These are phyloP conservation scores for Royoungia palumana DNA, from an alignment of 768 basidiomycete genomes.

Conservation along the genomic window DNA sequence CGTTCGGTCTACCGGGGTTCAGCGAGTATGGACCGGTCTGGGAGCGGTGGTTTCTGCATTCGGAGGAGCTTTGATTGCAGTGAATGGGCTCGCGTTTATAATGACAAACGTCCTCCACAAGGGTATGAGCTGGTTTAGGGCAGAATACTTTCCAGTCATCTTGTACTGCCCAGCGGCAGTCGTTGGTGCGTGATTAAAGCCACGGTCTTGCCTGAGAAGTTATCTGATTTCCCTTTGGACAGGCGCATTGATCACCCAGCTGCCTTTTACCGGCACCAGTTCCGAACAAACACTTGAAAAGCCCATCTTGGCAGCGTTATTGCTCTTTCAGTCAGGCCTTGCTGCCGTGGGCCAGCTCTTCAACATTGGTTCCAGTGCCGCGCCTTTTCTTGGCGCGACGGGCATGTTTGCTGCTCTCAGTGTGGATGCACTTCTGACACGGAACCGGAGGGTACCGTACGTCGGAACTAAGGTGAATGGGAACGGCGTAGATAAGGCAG, in stretches of 20 bases:
- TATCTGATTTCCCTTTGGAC: conserved; percentile 1
- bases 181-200: conserved; percentile 48
- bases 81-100: conserved; percentile 69
- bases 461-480: not conserved
- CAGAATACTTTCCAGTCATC: conserved; percentile 57
- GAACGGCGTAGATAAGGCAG: not conserved
- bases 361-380: conserved; percentile 71
- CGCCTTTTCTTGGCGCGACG: conserved; percentile 62
- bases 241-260: conserved; percentile 67
- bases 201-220: not conserved
- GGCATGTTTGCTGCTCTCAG: conserved; percentile 58
- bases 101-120: conserved; percentile 61
- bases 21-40: conserved; percentile 38
- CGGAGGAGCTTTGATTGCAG: conserved; percentile 54
- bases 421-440: conserved; percentile 43
- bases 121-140: conserved; percentile 84
- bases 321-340: conserved; percentile 56
- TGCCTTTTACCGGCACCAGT: conserved; percentile 39
- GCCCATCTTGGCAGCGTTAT: conserved; percentile 54
- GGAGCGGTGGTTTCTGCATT: conserved; percentile 50
- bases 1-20: conserved; percentile 32
- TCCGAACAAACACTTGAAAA: conserved; percentile 48
- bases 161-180: conserved; percentile 76
- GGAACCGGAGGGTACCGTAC: conserved; percentile 16
- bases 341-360: conserved; percentile 61